Percentiles rank a stretch among this genome's conserved stretches.
These are phyloP conservation scores for Grosmannia clavigera DNA, from an alignment of 2,329 filamentous ascomycete genomes.

Conservation along the genomic window DNA sequence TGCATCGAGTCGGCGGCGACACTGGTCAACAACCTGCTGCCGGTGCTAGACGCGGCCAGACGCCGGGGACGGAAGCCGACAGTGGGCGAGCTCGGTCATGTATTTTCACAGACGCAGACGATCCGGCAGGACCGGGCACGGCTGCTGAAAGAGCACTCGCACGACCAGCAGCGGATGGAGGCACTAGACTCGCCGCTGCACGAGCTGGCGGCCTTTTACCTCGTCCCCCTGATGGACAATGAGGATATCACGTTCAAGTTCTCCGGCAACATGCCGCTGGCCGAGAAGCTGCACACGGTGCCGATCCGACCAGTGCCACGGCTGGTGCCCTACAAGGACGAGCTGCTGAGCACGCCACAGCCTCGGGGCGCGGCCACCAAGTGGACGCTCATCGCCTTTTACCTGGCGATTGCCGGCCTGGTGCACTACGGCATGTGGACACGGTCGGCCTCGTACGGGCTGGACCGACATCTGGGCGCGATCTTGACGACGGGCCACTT, in stretches of 20 bases:
- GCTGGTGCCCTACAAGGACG: conserved; percentile 8
- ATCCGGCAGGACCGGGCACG: not conserved
- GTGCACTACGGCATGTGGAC: conserved; percentile 4
- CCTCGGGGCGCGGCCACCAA: not conserved
- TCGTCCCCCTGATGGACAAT: not conserved
- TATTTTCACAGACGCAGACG: conserved; percentile 5
- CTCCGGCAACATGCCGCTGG: conserved; percentile 5
- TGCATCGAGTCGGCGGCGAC: conserved; percentile 16
- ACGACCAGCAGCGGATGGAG: conserved; percentile 10
- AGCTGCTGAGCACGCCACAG: conserved; percentile 6
- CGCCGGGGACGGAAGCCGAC: conserved; percentile 1
- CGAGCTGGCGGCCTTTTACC: not conserved
- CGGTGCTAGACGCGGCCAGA: not conserved
- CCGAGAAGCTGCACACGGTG: conserved; percentile 4
- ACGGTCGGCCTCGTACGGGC: not conserved
- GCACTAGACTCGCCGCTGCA: conserved; percentile 5
- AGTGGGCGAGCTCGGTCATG: conserved; percentile 1
- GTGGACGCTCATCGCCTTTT: not conserved
- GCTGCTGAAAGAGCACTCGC: conserved; percentile 4
- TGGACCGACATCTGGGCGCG: not conserved
- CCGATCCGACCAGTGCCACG: not conserved
- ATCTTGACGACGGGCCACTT: conserved; percentile 4
- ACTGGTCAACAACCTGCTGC: conserved; percentile 11
- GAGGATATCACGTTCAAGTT: conserved; percentile 8
- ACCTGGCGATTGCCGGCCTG: not conserved